phyloP scores from a whole-genome alignment of 352 stramenopile genomes.

The Halophytophthora polymorphica region DNA sequence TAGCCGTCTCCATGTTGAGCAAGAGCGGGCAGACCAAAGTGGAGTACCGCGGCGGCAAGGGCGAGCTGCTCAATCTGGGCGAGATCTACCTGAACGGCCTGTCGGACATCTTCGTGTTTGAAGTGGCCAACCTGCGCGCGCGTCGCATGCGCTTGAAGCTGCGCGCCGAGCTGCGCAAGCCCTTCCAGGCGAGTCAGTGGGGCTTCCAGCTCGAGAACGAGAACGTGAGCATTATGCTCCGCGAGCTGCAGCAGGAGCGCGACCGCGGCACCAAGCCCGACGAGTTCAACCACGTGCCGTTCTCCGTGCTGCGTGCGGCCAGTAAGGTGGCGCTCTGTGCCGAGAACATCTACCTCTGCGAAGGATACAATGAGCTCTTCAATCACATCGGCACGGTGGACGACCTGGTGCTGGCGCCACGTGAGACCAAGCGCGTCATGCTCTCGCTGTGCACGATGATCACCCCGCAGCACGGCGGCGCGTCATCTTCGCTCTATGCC shows the following conservation, averaged over 20 bases:
- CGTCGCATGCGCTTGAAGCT: constrained; percentile 58
- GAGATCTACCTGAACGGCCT: constrained; percentile 88
- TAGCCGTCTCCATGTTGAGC: constrained; percentile 57
- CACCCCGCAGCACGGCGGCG: constrained; percentile 22
- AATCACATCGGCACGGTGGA: constrained; percentile 80
- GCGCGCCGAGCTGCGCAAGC: constrained; percentile 73
- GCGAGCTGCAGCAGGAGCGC: constrained; percentile 29
- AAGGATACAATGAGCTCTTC: constrained; percentile 89
- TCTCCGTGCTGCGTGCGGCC: constrained; percentile 65
- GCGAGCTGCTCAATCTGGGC: constrained; percentile 60
- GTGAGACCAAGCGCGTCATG: constrained; percentile 68
- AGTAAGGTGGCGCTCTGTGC: constrained; percentile 63
- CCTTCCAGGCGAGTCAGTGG: constrained; percentile 71
- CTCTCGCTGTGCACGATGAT: constrained; percentile 77
- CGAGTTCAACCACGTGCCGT: constrained; percentile 76
- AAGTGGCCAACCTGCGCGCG: constrained; percentile 65
- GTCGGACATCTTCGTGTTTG: constrained; percentile 80
- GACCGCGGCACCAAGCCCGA: constrained; percentile 30
- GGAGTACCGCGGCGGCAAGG: constrained; percentile 47
- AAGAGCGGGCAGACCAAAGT: constrained; percentile 53
- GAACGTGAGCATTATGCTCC: constrained; percentile 65
- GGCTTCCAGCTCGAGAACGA: constrained; percentile 89
- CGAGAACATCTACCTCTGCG: constrained; percentile 80
- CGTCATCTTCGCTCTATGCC: constrained; percentile 15
- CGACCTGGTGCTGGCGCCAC: constrained; percentile 55